phyloP scores from a whole-genome alignment of 805 yeast genomes.

The Ogataea populi-albae region DNA sequence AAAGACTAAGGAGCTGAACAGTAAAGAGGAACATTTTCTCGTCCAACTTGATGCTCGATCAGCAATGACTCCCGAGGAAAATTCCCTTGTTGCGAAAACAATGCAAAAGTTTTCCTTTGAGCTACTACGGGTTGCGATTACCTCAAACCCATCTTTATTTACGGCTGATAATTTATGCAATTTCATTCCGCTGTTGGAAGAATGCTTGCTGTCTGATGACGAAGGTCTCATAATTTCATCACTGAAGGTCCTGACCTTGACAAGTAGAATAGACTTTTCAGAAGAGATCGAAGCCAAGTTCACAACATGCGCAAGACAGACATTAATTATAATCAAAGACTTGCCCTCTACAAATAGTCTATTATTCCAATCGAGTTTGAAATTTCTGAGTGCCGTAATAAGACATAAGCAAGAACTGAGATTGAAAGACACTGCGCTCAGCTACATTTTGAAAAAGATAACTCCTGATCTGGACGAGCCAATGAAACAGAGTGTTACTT shows the following conservation, averaged over 20 bases:
- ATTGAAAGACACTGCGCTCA: conserved; percentile 67
- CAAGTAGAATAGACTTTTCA: conserved; percentile 62
- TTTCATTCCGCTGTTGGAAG: conserved; percentile 70
- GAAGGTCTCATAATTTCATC: conserved; percentile 76
- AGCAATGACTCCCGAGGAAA: conserved; percentile 51
- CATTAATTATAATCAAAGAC: conserved; percentile 63
- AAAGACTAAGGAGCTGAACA: conserved; percentile 14
- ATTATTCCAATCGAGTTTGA: conserved; percentile 74
- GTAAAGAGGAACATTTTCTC: conserved; percentile 55
- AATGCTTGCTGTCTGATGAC: conserved; percentile 58
- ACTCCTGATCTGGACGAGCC: conserved; percentile 91
- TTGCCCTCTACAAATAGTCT: conserved; percentile 77
- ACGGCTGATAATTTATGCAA: conserved; percentile 62
- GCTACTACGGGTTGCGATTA: conserved; percentile 65
- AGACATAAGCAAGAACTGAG: conserved; percentile 65
- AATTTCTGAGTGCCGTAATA: conserved; percentile 67
- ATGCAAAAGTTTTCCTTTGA: conserved; percentile 78
- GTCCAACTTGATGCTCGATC: conserved; percentile 69
- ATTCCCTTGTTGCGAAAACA: conserved; percentile 53
- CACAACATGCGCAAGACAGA: conserved; percentile 57
- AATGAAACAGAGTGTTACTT: conserved; percentile 81
- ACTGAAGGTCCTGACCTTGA: conserved; percentile 56
- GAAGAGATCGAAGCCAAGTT: conserved; percentile 50
- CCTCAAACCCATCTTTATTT: conserved; percentile 57
- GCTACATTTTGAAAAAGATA: conserved; percentile 67